Evolutionary conservation across 2,329 filamentous ascomycete species (phyloP), one percentile per base, ranked within the genome.

Genomic region (Nannizziopsis barbatae): DNA sequence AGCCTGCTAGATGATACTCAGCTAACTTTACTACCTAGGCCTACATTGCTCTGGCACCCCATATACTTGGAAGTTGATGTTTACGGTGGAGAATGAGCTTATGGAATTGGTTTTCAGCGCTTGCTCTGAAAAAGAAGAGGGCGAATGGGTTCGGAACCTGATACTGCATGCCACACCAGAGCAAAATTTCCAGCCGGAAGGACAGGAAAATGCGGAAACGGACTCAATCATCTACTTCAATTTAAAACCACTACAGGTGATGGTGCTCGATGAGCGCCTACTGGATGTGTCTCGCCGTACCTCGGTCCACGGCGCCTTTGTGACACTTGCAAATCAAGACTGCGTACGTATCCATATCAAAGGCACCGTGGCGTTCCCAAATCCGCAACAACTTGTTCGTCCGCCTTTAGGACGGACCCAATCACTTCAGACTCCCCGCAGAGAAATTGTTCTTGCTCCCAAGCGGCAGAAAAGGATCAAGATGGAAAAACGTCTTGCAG

Each of bases 31-130:
- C n/a, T n/a, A n/a, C 41, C 40, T 52, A 94, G 88, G 87, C 0
- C 63, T 96, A 6, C 87, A 90, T 71, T 95, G 88, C 59, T 83
- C 92, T 54, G 86, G 84, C 2, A 85, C 86, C 0, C 81, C 85
- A 0, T 86, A 86, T 63, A 92, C 88, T 1, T 96, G 89, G 90
- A 98, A 96, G 62, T 60, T 95, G 9, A 74, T 86, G 2, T 95
- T 96, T 59, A 82, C 92, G 61, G 78, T 79, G 55, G 75, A 83
- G 49, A 77, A 84, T 55, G 80, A 84, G 51, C 71, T 90, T 46
- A 90, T 86, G 61, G 90, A 96, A 65, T 67, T 95, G 12, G 80
- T 95, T 36, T 74, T 95, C 68, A 93, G 84, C 55, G 90, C 88
- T 32, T 95, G 88, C 58, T 90, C 84, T 1, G 72, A 79, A 0